These are phyloP conservation scores for Warburgia ugandensis DNA, from an alignment of 164 flowering plant genomes.

Conservation along the genomic window DNA sequence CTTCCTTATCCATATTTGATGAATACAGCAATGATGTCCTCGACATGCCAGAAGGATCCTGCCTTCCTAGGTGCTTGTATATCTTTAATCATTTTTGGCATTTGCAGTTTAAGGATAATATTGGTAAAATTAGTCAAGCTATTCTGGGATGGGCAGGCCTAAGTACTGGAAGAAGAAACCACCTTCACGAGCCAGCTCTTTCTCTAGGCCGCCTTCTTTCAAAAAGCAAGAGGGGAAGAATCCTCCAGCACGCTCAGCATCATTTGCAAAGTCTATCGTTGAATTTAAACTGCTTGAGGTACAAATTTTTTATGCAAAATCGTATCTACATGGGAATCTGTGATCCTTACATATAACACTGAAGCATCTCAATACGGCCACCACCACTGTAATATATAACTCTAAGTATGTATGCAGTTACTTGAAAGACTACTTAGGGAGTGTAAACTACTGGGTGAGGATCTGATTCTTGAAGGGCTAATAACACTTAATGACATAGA, in stretches of 20 bases:
- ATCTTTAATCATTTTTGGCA: not conserved
- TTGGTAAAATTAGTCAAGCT: slow-evolving; percentile 6
- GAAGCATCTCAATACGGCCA: no score
- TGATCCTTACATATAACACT: no score
- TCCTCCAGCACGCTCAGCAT: slow-evolving; percentile 39
- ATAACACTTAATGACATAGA: slow-evolving; percentile 62
- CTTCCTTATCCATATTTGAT: slow-evolving; percentile 67
- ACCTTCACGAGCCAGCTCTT: slow-evolving; percentile 25
- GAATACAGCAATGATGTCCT: slow-evolving; percentile 89
- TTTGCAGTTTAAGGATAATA: not conserved
- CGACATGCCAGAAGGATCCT: slow-evolving; percentile 78
- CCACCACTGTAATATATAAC: no score
- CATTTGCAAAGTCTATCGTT: slow-evolving; percentile 37
- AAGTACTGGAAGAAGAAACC: slow-evolving; percentile 35
- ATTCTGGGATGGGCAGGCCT: slow-evolving; percentile 40
- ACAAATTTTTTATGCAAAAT: no score
- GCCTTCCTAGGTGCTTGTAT: slow-evolving; percentile 64
- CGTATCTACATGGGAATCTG: no score
- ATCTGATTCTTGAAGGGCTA: slow-evolving; percentile 49
- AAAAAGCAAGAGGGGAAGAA: slow-evolving; percentile 12
- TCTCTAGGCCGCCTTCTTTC: slow-evolving; percentile 49
- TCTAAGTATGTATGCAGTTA: slow-evolving; percentile 46
- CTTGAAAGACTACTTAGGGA: slow-evolving; percentile 51
- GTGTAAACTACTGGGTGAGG: slow-evolving; percentile 45
- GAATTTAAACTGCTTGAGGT: slow-evolving; percentile 86